A percentile compares a stretch with the other conserved stretches of the same genome.
These are phyloP conservation scores for Rhododendron henanense DNA, from an alignment of 148 eudicot species.

Conservation along the genomic window DNA sequence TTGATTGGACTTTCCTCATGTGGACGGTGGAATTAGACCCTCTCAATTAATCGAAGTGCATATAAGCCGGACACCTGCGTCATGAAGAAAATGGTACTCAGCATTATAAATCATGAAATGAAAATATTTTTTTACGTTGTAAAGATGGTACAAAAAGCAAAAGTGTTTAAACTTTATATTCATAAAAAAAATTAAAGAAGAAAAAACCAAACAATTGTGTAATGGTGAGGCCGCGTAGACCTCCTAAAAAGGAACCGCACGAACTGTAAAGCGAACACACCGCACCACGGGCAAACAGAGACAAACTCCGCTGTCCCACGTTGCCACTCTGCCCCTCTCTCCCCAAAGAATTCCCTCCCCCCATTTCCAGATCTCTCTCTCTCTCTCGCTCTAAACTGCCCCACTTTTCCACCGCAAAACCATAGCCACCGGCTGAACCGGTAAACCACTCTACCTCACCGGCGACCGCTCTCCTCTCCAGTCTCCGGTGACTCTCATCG, in stretches of 20 bases:
- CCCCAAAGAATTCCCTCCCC: background rate
- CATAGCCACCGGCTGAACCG: background rate
- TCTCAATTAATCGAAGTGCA: no score
- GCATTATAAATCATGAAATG: no score
- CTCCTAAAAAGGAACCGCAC: background rate
- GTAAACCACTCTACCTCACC: background rate
- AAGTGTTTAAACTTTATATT: no score
- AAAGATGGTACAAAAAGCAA: no score
- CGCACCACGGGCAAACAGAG: background rate
- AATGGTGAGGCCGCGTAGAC: background rate
- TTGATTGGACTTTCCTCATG: no score
- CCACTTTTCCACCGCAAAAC: background rate
- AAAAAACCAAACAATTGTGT: background rate
- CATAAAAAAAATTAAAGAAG: no score
- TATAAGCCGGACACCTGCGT: no score
- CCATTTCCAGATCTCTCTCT: background rate
- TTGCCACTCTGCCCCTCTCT: background rate
- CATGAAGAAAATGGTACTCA: no score
- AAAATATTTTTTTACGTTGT: no score
- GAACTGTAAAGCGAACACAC: background rate
- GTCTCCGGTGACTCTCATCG: background rate
- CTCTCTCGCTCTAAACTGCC: background rate
- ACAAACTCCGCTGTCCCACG: conserved; percentile 14
- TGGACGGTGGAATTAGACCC: no score
- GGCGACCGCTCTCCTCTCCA: background rate